Evolutionary conservation across 192 early-diverging fungal species (phyloP), one percentile per base, ranked within the genome.

Genomic region (Backusella psychrophila): DNA sequence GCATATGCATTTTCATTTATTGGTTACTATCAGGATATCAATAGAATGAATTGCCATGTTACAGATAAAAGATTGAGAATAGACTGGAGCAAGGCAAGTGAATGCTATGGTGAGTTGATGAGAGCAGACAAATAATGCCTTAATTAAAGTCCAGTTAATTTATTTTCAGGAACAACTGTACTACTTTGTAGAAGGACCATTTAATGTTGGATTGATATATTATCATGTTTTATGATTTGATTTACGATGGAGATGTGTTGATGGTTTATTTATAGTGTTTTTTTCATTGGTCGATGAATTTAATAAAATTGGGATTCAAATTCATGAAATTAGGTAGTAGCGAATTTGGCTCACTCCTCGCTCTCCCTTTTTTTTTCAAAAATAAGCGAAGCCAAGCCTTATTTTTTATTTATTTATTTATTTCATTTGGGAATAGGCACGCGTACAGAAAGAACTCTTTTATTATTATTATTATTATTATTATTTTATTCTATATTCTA

Each of bases 281-380:
- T 63, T 29, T n/a, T 49, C 6, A 29, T 63, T 63, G 21, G 56
- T 63, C 12, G 26, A 26, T 29, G 23, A 11, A 8, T 29, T 29
- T 3, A 63, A 29, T 1, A 29, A 29, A 29, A 14, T 29, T 63
- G 56, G 21, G 56, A 63, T 8, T 63, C 56, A 63, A 63, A 63
- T 29, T 63, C 11, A 63, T 12, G 56, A 63, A 59, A 59, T 23
- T 49, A 0, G 6, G 17, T 49, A 6, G 17, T n/a, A 6, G 19
- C 46, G n/a, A 49, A 49, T 49, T 49, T 49, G 46, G 46, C 19
- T 19, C 19, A 7, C 46, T 49, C 46, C 53, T 59, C 56, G 0
- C 56, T 63, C 56, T 56, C 53, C 21, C n/a, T 56, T 56, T 56
- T 26, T 59, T 59, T 56, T 59, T 59, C n/a, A n/a, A n/a, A 44